These are phyloP conservation scores for Harringtonia lauricola DNA, from an alignment of 2,329 filamentous ascomycete genomes.

Conservation along the genomic window DNA sequence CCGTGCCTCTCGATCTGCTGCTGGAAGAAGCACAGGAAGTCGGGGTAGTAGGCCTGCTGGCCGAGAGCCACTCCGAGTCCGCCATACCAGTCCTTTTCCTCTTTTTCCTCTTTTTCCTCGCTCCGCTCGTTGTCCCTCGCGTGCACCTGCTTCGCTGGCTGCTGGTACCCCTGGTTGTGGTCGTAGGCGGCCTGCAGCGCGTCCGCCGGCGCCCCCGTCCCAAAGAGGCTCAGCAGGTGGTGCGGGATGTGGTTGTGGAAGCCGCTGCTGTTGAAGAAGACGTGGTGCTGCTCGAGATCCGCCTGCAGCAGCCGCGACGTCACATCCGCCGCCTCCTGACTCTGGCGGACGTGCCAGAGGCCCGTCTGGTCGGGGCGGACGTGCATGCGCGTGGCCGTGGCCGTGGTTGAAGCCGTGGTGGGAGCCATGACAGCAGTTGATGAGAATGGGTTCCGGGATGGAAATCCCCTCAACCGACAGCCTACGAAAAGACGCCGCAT, in stretches of 20 bases:
- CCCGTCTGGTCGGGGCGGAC: slow-evolving; percentile 38
- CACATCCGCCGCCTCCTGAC: slow-evolving; percentile 47
- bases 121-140: slow-evolving; percentile 20
- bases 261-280: slow-evolving; percentile 65
- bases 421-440: not conserved
- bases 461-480: not conserved
- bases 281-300: slow-evolving; percentile 64
- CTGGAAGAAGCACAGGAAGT: slow-evolving; percentile 70
- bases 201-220: slow-evolving; percentile 53
- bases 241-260: slow-evolving; percentile 81
- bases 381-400: slow-evolving; percentile 35
- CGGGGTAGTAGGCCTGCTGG: slow-evolving; percentile 50
- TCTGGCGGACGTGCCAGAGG: slow-evolving; percentile 34
- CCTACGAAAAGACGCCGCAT: too few species aligned
- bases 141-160: slow-evolving; percentile 35
- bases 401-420: slow-evolving; percentile 21
- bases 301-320: slow-evolving; percentile 61
- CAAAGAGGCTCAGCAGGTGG: slow-evolving; percentile 65
- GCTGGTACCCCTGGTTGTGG: slow-evolving; percentile 56
- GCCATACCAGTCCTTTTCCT: slow-evolving; percentile 30
- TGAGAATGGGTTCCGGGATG: too few species aligned
- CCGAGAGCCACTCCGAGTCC: slow-evolving; percentile 44
- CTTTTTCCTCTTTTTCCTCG: slow-evolving; percentile 7
- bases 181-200: slow-evolving; percentile 55
- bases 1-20: slow-evolving; percentile 54